Conservation (phyloP, 306 rosid species). For the Medicago arabica region DNA sequence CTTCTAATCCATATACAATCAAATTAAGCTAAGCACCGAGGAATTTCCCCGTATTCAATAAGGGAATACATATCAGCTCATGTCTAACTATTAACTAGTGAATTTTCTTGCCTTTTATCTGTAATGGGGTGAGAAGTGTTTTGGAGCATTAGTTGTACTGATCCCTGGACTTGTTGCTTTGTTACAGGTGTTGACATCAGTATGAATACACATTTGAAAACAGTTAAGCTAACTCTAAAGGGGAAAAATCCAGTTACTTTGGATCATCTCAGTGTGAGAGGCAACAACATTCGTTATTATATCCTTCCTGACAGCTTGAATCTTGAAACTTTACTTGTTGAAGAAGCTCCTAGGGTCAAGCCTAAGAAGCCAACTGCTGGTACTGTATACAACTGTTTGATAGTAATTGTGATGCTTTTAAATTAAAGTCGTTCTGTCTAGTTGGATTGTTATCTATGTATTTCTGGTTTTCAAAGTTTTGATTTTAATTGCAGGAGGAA, state of each 20-base stretch:
- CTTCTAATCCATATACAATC: constrained; percentile 6
- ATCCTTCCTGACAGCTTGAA: constrained; percentile 62
- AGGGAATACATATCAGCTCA: constrained; percentile 7
- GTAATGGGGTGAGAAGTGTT: constrained; percentile 16
- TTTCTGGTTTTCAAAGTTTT: constrained; percentile 24
- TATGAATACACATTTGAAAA: constrained; percentile 87
- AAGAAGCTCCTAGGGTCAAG: constrained; percentile 79
- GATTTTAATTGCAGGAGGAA: constrained; percentile 72
- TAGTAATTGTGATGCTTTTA: constrained; percentile 4
- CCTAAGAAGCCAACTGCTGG: constrained; percentile 99
- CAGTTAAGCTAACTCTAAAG: constrained; percentile 85
- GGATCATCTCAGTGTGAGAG: constrained; percentile 97
- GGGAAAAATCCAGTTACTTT: constrained; percentile 94
- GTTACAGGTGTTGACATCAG: constrained; percentile 63
- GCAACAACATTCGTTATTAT: constrained; percentile 88
- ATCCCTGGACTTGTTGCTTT: constrained; percentile 38
- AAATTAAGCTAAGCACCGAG: constrained; percentile 14
- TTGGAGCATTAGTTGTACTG: constrained; percentile 39
- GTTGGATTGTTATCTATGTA: not conserved
- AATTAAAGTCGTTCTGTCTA: not conserved
- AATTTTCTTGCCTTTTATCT: not conserved
- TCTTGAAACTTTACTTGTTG: constrained; percentile 56
- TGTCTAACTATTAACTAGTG: constrained; percentile 23
- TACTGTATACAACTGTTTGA: constrained; percentile 35
- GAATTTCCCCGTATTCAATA: not conserved